These are phyloP conservation scores for Fraxinus anomala DNA, from an alignment of 257 asterid genomes.

Conservation along the genomic window DNA sequence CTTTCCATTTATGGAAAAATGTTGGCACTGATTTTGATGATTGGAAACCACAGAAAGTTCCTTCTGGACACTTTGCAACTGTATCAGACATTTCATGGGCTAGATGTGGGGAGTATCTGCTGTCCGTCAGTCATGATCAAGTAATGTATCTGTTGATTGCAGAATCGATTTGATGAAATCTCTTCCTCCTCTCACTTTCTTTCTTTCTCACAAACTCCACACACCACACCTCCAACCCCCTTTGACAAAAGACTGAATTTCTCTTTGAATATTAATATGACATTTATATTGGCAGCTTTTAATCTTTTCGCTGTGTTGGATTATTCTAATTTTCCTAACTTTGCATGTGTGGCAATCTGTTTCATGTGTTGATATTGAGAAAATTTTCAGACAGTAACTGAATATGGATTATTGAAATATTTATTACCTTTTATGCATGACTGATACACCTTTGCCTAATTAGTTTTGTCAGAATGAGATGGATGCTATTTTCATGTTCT, in stretches of 20 bases:
- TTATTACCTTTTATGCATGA: background rate
- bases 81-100: constrained; percentile 93
- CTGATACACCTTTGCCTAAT: background rate
- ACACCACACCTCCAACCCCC: background rate
- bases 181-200: background rate
- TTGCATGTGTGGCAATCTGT: background rate
- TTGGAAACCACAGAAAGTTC: constrained; percentile 97
- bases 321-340: background rate
- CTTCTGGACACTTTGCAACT: constrained; percentile 92
- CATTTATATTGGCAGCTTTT: background rate
- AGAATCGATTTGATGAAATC: constrained; percentile 1
- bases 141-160: constrained; percentile 42
- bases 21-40: constrained; percentile 67
- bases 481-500: background rate
- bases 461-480: background rate
- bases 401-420: background rate
- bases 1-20: constrained; percentile 90
- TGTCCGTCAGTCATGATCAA: constrained; percentile 97
- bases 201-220: background rate
- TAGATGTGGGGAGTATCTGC: constrained; percentile 68
- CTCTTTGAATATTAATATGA: background rate
- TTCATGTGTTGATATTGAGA: background rate
- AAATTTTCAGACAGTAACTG: background rate
- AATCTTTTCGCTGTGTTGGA: background rate
- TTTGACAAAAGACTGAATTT: background rate